phyloP scores from a whole-genome alignment of 805 yeast genomes.

The Millerago galiae region DNA sequence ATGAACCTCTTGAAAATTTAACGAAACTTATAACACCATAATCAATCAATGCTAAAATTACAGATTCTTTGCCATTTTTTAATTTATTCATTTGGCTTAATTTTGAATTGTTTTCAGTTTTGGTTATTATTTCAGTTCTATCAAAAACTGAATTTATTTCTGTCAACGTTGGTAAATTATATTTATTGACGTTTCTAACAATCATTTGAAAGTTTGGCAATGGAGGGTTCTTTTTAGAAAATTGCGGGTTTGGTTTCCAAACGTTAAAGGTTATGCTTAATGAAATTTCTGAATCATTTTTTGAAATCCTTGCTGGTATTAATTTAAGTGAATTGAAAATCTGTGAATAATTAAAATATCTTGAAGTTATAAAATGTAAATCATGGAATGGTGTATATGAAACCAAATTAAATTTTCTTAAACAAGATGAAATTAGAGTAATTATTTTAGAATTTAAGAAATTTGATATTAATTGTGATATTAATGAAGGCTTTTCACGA shows the following conservation, averaged over 20 bases:
- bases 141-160: slow-evolving; percentile 35
- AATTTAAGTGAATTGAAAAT: slow-evolving; percentile 26
- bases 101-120: slow-evolving; percentile 27
- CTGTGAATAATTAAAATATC: slow-evolving; percentile 23
- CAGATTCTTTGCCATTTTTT: slow-evolving; percentile 43
- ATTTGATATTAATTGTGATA: not conserved
- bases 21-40: slow-evolving; percentile 60
- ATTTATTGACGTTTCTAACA: slow-evolving; percentile 42
- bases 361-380: slow-evolving; percentile 12
- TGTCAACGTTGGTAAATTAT: slow-evolving; percentile 39
- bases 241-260: slow-evolving; percentile 77
- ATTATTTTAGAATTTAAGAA: not conserved
- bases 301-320: slow-evolving; percentile 16
- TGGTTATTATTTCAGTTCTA: not conserved
- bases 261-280: slow-evolving; percentile 43
- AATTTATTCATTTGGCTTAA: slow-evolving; percentile 30
- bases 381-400: slow-evolving; percentile 12
- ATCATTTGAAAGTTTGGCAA: slow-evolving; percentile 70
- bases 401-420: slow-evolving; percentile 5
- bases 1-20: slow-evolving; percentile 7
- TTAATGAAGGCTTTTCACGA: not conserved
- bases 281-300: slow-evolving; percentile 7
- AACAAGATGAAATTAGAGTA: not conserved
- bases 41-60: slow-evolving; percentile 65
- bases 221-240: slow-evolving; percentile 65